Evolutionary conservation across 2,329 filamentous ascomycete genomes (phyloP), one percentile per base, ranked within the genome.

Genomic region (Colletotrichum agaves): DNA sequence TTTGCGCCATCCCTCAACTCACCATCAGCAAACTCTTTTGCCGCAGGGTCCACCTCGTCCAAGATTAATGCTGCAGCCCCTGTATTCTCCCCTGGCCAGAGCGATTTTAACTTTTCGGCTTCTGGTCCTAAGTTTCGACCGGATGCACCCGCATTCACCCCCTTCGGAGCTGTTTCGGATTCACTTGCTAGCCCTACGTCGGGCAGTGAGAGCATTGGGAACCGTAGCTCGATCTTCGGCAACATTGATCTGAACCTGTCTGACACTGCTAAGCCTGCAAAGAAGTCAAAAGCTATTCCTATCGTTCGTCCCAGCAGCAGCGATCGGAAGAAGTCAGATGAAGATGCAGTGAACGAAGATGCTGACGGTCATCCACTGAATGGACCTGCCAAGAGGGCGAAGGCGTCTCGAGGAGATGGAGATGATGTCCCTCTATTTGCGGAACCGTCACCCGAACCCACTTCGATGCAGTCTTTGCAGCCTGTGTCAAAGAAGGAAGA

Each of bases 241-340:
- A 90, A 89, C 46, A 90, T 94, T 71, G 87, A 88, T 70, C 80
- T 92, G 35, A 87, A 84, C 61, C 78, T 84, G 35, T 84, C 85
- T 13, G 89, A 93, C 21, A 85, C 89, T 56, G 80, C 88, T 31
- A 91, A 91, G 73, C 86, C 90, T 6, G 77, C 80, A 0, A 93
- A 92, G 79, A 89, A 88, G 72, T 93, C 90, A 4, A 98, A 96
- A 80, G 93, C 93, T 10, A 87, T 97, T 61, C 92, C 94, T 0
- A 97, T 97, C 70, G 80, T 95, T 10, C 85, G 85, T 43, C 92
- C 92, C 1, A 84, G 88, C 64, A 89, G 83, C 72, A 79, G 70
- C 66, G 56, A 61, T n/a, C 49, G 52, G n/a, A 81, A 83, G 3
- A 71, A 7, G 6, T 50, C 74, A 17, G 67, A 73, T 17, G 70